A percentile compares a stretch with the other conserved stretches of the same genome.
Evolutionary conservation across 2,329 filamentous ascomycete species (phyloP).

Genomic region (Setomelanomma holmii): DNA sequence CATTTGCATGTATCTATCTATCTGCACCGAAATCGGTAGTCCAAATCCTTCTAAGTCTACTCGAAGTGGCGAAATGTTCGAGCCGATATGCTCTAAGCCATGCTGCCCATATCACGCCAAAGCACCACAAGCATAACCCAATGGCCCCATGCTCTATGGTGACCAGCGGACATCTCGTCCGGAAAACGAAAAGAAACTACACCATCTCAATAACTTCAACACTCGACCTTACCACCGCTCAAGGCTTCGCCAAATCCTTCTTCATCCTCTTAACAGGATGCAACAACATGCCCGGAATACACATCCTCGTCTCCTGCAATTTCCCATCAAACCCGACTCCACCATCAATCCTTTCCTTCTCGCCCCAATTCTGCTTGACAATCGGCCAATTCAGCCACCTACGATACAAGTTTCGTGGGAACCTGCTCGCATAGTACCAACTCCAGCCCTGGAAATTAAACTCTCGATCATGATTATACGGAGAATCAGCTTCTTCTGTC

Average conservation of each 20-base stretch:
- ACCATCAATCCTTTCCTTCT: conserved; percentile 68
- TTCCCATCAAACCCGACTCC: conserved; percentile 51
- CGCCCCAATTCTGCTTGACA: conserved; percentile 78
- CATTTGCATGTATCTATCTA: neutral
- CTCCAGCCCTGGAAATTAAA: conserved; percentile 86
- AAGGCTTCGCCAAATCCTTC: conserved; percentile 30
- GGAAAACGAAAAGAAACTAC: neutral
- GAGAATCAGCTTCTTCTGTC: conserved; percentile 51
- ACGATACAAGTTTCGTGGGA: conserved; percentile 80
- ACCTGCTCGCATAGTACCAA: conserved; percentile 91
- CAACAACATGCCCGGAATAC: conserved; percentile 84
- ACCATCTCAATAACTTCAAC: neutral
- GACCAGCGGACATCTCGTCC: neutral
- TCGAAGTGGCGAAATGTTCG: neutral
- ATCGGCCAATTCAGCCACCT: conserved; percentile 86
- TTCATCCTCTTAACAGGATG: conserved; percentile 79
- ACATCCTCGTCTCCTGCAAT: conserved; percentile 77
- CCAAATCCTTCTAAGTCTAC: no score
- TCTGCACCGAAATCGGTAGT: neutral
- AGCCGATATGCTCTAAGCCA: neutral
- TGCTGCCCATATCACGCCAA: neutral
- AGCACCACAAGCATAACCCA: neutral
- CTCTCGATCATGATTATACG: conserved; percentile 71
- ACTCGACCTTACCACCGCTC: neutral
- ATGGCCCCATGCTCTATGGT: neutral